A percentile compares a stretch with the other conserved stretches of the same genome.
Evolutionary conservation across 2,329 filamentous ascomycete species (phyloP).

Genomic region (Zarea fungicola): DNA sequence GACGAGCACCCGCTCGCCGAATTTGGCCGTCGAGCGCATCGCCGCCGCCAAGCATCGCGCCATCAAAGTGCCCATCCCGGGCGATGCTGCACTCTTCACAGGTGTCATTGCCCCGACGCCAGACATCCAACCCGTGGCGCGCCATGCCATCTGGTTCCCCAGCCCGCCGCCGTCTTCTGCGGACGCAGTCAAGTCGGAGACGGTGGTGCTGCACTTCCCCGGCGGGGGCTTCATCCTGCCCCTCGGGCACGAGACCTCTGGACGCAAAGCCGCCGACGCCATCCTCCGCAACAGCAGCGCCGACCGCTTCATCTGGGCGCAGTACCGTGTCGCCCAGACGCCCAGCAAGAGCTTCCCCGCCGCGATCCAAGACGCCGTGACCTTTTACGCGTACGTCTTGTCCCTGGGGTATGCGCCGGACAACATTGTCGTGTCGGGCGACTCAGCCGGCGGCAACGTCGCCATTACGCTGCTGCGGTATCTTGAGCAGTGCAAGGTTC

Average conservation of each 20-base stretch:
- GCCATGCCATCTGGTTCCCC: slow-evolving; percentile 9
- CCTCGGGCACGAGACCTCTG: slow-evolving; percentile 23
- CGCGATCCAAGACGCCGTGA: slow-evolving; percentile 25
- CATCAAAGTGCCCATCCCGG: not conserved
- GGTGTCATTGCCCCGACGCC: not conserved
- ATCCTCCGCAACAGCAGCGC: slow-evolving; percentile 18
- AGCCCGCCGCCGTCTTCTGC: not conserved
- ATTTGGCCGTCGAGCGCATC: not conserved
- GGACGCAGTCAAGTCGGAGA: not conserved
- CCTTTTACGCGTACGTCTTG: slow-evolving; percentile 23
- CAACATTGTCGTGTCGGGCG: slow-evolving; percentile 26
- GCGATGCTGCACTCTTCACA: not conserved
- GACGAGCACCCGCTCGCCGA: slow-evolving; percentile 1
- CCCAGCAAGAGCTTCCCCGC: slow-evolving; percentile 23
- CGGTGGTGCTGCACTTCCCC: slow-evolving; percentile 24
- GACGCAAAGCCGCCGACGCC: slow-evolving; percentile 19
- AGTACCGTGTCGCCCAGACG: slow-evolving; percentile 24
- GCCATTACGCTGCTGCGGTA: slow-evolving; percentile 26
- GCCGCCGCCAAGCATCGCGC: not conserved
- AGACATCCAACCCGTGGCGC: not conserved
- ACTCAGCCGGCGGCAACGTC: slow-evolving; percentile 27
- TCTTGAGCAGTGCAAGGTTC: slow-evolving; percentile 11
- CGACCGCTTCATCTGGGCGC: slow-evolving; percentile 21
- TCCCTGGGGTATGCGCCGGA: slow-evolving; percentile 18
- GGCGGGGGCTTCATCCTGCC: slow-evolving; percentile 26